A percentile compares a stretch with the other conserved stretches of the same genome.
These are phyloP conservation scores for Pycnococcus provasolii DNA, from an alignment of 139 green algal species.

Conservation along the genomic window DNA sequence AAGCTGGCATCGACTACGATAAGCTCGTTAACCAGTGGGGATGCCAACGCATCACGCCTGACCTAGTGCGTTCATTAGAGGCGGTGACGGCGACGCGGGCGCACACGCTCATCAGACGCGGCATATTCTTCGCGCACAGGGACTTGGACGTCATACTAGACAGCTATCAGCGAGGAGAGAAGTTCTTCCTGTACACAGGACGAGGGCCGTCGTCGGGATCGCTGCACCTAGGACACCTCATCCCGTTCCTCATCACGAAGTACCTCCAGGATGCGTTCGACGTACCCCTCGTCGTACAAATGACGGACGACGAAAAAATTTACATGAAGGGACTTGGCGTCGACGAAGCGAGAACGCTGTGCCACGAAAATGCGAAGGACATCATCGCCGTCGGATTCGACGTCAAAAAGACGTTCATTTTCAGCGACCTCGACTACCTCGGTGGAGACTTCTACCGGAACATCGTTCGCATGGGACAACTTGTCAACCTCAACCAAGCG, in stretches of 20 bases:
- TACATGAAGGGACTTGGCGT: slow-evolving; percentile 38
- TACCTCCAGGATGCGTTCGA: slow-evolving; percentile 78
- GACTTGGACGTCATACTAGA: slow-evolving; percentile 82
- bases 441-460: slow-evolving; percentile 79
- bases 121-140: slow-evolving; percentile 88
- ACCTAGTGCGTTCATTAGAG: slow-evolving; percentile 51
- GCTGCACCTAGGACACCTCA: slow-evolving; percentile 91
- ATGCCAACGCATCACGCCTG: slow-evolving; percentile 42
- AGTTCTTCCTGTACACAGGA: slow-evolving; percentile 90
- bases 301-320: slow-evolving; percentile 85
- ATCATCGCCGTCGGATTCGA: slow-evolving; percentile 99
- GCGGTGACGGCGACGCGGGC: slow-evolving; percentile 55
- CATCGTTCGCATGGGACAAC: slow-evolving; percentile 73
- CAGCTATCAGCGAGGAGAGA: slow-evolving; percentile 76
- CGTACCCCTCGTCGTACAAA: slow-evolving; percentile 92
- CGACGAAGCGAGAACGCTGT: slow-evolving; percentile 67
- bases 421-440: slow-evolving; percentile 93
- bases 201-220: slow-evolving; percentile 88
- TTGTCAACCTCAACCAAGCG: slow-evolving; percentile 85
- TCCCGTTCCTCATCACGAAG: slow-evolving; percentile 91
- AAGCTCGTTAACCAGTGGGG: slow-evolving; percentile 81
- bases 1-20: slow-evolving; percentile 91
- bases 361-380: slow-evolving; percentile 88
- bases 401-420: slow-evolving; percentile 89
- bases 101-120: slow-evolving; percentile 85